Percentiles rank a stretch among this genome's conserved stretches.
Evolutionary conservation across 1,284 basidiomycete species (phyloP).

Genomic region (Ceratorhiza oryzae-sativae): DNA sequence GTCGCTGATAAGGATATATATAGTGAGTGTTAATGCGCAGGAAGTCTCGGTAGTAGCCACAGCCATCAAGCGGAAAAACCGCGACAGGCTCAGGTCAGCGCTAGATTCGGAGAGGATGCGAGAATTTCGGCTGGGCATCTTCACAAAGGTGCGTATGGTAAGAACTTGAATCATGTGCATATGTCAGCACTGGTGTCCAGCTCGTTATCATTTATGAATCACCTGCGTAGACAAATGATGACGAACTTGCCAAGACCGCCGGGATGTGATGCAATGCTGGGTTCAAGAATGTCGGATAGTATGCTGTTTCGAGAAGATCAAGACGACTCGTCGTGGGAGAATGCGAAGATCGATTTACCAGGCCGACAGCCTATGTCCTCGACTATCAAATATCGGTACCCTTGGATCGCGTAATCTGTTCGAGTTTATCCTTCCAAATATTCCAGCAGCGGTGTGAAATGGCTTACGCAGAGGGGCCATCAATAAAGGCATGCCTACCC

Average conservation of each 20-base stretch:
- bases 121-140: slow-evolving; percentile 28
- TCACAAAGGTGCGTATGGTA: slow-evolving; percentile 34
- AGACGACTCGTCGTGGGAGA: neutral
- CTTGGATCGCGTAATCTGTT: slow-evolving; percentile 41
- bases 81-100: slow-evolving; percentile 7
- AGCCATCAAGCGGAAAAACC: slow-evolving; percentile 26
- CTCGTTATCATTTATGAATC: neutral
- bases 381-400: slow-evolving; percentile 39
- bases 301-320: neutral
- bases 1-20: slow-evolving; percentile 8
- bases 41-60: slow-evolving; percentile 14
- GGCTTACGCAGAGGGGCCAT: slow-evolving; percentile 60
- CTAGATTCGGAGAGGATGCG: slow-evolving; percentile 1
- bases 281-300: neutral
- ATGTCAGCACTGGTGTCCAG: neutral
- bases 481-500: slow-evolving; percentile 57
- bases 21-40: neutral
- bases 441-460: too few species aligned
- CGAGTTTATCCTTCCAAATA: slow-evolving; percentile 40
- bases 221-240: slow-evolving; percentile 26
- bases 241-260: slow-evolving; percentile 1
- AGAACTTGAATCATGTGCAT: slow-evolving; percentile 2
- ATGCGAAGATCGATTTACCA: neutral
- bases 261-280: neutral
- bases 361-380: slow-evolving; percentile 42